Percentiles rank a stretch among this genome's conserved stretches.
phyloP scores from a whole-genome alignment of 1,139 yeast species.

The Candida sanyaensis region DNA sequence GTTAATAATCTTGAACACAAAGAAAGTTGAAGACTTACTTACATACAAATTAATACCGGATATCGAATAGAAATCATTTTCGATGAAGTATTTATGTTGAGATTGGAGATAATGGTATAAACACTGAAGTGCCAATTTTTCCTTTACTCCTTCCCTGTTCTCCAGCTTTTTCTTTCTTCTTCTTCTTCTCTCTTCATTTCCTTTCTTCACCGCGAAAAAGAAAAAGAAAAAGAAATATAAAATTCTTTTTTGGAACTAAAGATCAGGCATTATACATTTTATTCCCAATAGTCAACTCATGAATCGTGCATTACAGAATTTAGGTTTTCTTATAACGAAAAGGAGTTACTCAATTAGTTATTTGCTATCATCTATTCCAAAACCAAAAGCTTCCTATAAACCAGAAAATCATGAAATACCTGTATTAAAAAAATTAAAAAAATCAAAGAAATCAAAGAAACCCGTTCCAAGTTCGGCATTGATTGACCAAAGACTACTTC shows the following conservation, averaged over 20 bases:
- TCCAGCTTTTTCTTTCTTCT: too few relatives aligned
- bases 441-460: constrained; percentile 15
- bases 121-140: neutral
- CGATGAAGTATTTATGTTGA: neutral
- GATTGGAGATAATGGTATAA: neutral
- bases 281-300: neutral
- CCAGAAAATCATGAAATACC: neutral
- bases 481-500: constrained; percentile 4
- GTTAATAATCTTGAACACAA: too few relatives aligned
- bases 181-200: too few relatives aligned
- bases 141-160: neutral
- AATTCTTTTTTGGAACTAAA: too few relatives aligned
- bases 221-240: neutral
- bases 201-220: too few relatives aligned
- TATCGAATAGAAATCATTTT: constrained; percentile 9
- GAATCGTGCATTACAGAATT: neutral
- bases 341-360: constrained; percentile 7
- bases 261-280: too few relatives aligned
- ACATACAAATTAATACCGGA: constrained; percentile 6
- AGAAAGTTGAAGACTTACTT: neutral
- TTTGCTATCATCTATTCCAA: constrained; percentile 5
- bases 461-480: neutral
- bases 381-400: neutral
- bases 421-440: neutral
- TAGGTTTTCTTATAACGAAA: neutral